Base-by-base conservation (phyloP, 441 rosid genomes). In the Adansonia rubrostipa region DNA sequence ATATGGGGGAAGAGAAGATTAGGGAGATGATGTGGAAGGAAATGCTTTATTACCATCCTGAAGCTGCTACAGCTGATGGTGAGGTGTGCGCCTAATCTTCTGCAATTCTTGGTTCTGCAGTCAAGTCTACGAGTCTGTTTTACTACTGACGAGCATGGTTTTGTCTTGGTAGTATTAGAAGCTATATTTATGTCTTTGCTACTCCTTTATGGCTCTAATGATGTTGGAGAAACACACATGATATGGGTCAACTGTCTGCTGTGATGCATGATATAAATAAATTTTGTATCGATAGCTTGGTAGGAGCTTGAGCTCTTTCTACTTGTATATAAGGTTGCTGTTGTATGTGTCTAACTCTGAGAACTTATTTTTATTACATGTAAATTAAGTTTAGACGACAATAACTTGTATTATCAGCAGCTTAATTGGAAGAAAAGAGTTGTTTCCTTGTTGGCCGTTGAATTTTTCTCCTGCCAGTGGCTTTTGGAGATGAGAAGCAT, bases 21-120 rank as follows among this genome's bases (percentile, higher is more conserved):
- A 84, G 98, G 80, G 95, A 91, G 82, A 83, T 88, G 86, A 91
- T 92, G 98, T 92, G 92, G 98, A 84, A 73, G 77, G 98, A 92
- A 85, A 93, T 91, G 86, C 87, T 89, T 44, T 89, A 85, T 83
- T 92, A 90, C 85, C 98, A 93, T 80, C 97, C 93, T 0, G 92
- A 89, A 76, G 82, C 79, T 75, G 78, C 64, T 62, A 47, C 83
- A 19, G 76, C 71, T 61, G 79, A 81, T 9, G 77, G 73, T 6
- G 82, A 76, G 81, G 76, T 74, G 81, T 82, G 76, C 54, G 61
- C 44, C 60, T 65, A 81, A 17, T 85, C 73, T 66, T 58, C 45
- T n/a, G 36, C 28, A 57, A 62, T 54, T 28, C 54, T 2, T 58
- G 19, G n/a, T 70, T 66, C 73, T 71, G 71, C 76, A 20, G 42